Evolutionary conservation across 805 yeast species (phyloP).

Genomic region (Metschnikowia borealis): DNA sequence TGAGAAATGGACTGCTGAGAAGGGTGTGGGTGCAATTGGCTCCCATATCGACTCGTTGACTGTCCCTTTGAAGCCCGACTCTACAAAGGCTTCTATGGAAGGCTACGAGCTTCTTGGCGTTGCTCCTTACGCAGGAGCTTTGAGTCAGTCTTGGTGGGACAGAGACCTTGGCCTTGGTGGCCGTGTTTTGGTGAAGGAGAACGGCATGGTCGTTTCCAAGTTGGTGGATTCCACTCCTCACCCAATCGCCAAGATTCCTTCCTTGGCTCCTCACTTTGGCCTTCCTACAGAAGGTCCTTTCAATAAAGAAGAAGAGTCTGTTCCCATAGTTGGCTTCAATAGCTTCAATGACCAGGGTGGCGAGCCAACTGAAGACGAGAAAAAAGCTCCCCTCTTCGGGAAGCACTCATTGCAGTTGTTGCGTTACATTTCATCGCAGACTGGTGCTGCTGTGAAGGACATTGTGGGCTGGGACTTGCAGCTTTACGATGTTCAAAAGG

Average conservation of each 20-base stretch:
- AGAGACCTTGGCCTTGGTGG: constrained; percentile 87
- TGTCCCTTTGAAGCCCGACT: constrained; percentile 66
- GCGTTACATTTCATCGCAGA: constrained; percentile 62
- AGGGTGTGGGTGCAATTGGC: constrained; percentile 68
- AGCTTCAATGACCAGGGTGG: constrained; percentile 34
- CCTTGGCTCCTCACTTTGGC: constrained; percentile 87
- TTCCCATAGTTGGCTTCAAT: constrained; percentile 69
- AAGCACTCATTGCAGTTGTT: constrained; percentile 65
- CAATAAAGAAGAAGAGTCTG: constrained; percentile 71
- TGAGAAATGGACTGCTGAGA: constrained; percentile 55
- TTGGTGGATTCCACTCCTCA: constrained; percentile 57
- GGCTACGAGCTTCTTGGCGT: constrained; percentile 79
- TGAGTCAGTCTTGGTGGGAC: constrained; percentile 69
- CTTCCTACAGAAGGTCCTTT: constrained; percentile 62
- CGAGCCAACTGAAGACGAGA: constrained; percentile 53
- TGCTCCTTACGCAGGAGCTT: constrained; percentile 78
- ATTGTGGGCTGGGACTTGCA: constrained; percentile 72
- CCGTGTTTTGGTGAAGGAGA: constrained; percentile 50
- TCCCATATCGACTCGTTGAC: constrained; percentile 75
- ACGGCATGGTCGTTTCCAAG: constrained; percentile 35
- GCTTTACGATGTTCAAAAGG: constrained; percentile 77
- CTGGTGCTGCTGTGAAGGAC: constrained; percentile 56
- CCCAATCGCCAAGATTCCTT: constrained; percentile 77
- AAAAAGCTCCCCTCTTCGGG: constrained; percentile 60
- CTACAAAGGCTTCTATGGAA: constrained; percentile 56